Conservation (phyloP, 257 asterid species). For the Jasminum sambac region DNA sequence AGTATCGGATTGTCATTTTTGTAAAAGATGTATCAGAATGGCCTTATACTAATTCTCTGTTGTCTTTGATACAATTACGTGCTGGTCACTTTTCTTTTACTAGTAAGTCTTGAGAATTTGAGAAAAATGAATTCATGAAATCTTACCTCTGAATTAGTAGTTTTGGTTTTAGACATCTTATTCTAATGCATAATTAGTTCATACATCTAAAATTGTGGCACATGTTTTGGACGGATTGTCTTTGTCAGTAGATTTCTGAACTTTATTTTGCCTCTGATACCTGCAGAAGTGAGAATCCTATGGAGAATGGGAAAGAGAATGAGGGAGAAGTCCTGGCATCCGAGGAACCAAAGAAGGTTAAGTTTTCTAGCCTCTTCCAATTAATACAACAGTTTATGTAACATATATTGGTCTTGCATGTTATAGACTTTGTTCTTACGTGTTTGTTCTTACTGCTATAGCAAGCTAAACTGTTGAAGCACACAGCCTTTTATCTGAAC, state of each 20-base stretch:
- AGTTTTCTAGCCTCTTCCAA: background rate
- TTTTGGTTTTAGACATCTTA: background rate
- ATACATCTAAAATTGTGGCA: background rate
- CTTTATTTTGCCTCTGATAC: slow-evolving; percentile 20
- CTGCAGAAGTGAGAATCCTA: slow-evolving; percentile 45
- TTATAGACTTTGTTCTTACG: background rate
- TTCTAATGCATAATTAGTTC: background rate
- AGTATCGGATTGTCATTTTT: background rate
- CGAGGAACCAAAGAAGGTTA: slow-evolving; percentile 54
- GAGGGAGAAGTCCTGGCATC: slow-evolving; percentile 36
- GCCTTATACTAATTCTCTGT: background rate
- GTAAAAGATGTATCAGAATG: background rate
- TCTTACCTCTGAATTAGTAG: background rate
- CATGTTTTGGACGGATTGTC: background rate
- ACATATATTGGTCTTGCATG: slow-evolving; percentile 20
- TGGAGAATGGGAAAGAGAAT: slow-evolving; percentile 39
- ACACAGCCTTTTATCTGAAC: slow-evolving; percentile 2
- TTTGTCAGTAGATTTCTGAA: slow-evolving; percentile 9
- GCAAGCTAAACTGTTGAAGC: background rate
- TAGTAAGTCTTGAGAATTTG: background rate
- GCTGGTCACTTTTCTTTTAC: background rate
- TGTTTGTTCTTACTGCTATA: background rate
- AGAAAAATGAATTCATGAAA: background rate
- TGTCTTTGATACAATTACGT: background rate
- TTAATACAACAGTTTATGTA: slow-evolving; percentile 3